Base-by-base conservation (phyloP, 2,329 filamentous ascomycete genomes). In the Magnaporthiopsis rhizophila region DNA sequence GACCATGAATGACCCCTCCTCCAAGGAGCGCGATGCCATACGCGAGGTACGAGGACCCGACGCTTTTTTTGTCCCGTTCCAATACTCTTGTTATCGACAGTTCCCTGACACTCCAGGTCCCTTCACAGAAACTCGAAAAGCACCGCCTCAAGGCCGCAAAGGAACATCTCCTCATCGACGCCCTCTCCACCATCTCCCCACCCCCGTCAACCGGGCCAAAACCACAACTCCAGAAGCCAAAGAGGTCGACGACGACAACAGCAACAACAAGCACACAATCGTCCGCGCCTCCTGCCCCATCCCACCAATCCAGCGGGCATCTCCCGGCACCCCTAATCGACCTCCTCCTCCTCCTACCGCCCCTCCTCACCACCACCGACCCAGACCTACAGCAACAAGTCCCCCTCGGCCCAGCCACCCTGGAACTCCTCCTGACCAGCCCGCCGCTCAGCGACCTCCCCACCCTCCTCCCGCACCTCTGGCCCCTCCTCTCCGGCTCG, bases 271-370 rank as follows among this genome's bases (percentile, higher is more conserved):
- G 65, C 68, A 67, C 69, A 69, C 28, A 30, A 30, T 28, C 69
- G 70, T 58, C 57, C 13, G 28, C 28, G 28, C 28, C 21, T 5
- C 71, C 70, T 62, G 68, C 71, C 28, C 68, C 67, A 67, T 30
- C 66, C 63, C 18, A 66, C 68, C 53, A 63, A 66, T 26, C 68
- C 65, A 53, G 66, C 64, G 28, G 28, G 28, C 69, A 71, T 0
- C 66, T 72, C 13, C 68, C 72, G 13, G 36, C 66, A 24, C 66
- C 72, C 13, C 78, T 86, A 4, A 66, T 82, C 61, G 81, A 86
- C 66, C 77, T 88, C 59, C 70, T 85, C 59, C 75, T 88, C 24
- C 77, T 88, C 3, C 81, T 84, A 0, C 74, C 82, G 0, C 73
- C 82, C 0, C 75, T 85, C 11, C 73, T 11, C 7, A 9, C 45